Evolutionary conservation across 305 asterid genomes (phyloP).

Genomic region (Ajuga reptans): DNA sequence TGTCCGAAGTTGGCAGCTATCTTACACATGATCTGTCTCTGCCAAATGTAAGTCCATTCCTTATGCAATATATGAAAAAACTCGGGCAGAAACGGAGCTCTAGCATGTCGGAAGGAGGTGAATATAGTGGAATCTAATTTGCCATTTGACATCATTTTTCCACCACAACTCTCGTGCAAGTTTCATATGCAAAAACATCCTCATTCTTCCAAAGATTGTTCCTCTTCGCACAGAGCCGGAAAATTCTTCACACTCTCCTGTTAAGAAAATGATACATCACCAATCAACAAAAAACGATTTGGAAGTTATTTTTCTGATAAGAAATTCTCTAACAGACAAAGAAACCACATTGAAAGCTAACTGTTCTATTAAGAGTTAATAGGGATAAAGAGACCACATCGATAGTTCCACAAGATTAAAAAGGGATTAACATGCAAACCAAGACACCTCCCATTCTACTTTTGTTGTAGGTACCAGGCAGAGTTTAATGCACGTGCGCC

Average conservation of each 20-base stretch:
- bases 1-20: constrained; percentile 33
- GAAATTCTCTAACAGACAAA: neutral
- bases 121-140: neutral
- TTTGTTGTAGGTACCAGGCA: neutral
- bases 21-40: constrained; percentile 33
- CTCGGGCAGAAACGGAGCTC: constrained; percentile 7
- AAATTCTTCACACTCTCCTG: constrained; percentile 56
- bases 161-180: neutral
- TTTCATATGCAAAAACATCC: constrained; percentile 14
- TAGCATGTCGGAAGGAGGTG: constrained; percentile 8
- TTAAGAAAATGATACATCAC: constrained; percentile 19
- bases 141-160: constrained; percentile 4
- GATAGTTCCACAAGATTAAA: neutral
- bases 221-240: constrained; percentile 24
- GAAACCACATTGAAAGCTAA: neutral
- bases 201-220: constrained; percentile 9
- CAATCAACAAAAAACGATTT: neutral
- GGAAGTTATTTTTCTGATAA: neutral
- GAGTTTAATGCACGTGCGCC: neutral
- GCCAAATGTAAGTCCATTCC: constrained; percentile 18
- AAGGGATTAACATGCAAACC: neutral
- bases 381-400: neutral
- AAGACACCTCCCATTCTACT: neutral
- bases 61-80: neutral
- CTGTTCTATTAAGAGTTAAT: neutral